Base-by-base conservation (phyloP, 2,329 filamentous ascomycete species). In the Penicillium sp. region DNA sequence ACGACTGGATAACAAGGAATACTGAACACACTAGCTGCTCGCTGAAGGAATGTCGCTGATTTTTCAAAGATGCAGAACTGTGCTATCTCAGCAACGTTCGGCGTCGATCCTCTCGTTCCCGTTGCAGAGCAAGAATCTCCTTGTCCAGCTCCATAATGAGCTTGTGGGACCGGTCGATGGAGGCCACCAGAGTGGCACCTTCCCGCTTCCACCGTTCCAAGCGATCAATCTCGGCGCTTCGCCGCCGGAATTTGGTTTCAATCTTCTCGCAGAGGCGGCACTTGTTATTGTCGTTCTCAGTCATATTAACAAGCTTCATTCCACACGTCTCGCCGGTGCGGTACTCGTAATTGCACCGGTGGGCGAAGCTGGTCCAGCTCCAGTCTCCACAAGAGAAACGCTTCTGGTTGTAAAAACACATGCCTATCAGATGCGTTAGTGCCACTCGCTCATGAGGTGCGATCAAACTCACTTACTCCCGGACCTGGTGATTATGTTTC, bases 331-430 rank as follows among this genome's bases (percentile, higher is more conserved):
- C 94, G 73, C 94, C 94, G 69, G 91, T 97, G 68, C 94, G 91
- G 82, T 96, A 96, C 78, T 97, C 94, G 80, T 92, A 93, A 79
- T 91, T 89, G 85, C 94, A 98, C 77, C 96, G 93, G 79, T 93
- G 87, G 68, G 91, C 89, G 83, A 97, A 97, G 81, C 90, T 90
- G 68, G 92, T 91, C 93, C 93, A 98, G 79, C 93, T 92, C 89
- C 91, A 97, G 85, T 92, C 94, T 74, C 91, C 91, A 81, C 94
- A 98, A 61, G 79, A 79, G 86, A 91, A 97, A 71, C 88, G 86
- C 78, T 90, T 92, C 80, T 94, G 91, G 74, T 97, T 93, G 84
- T 93, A 98, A 84, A 95, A 97, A 83, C 94, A 97, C 94, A 98
- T 97, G 70, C 75, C 84, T 81, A 71, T 73, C 63, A 68, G 57